Evolutionary conservation across 2,329 filamentous ascomycete genomes (phyloP).

Genomic region (Hysterium pulicare): DNA sequence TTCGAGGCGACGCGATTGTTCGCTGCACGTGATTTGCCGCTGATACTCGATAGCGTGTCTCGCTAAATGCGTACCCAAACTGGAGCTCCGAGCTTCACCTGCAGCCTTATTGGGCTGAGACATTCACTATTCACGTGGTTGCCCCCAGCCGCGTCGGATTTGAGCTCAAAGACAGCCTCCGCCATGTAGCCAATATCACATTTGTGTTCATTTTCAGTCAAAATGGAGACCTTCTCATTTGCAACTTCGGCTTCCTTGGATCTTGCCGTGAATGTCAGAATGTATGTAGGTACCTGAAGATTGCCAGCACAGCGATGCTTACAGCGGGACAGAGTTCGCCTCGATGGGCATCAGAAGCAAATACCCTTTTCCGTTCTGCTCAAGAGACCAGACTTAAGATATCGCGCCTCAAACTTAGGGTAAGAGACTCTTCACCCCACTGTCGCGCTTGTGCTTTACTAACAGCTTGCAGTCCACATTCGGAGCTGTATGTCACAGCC

Average conservation of each 20-base stretch:
- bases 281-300: conserved; percentile 46
- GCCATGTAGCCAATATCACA: too few relatives aligned
- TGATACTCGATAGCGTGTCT: too few relatives aligned
- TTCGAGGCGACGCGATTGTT: background rate
- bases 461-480: conserved; percentile 75
- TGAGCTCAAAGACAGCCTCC: too few relatives aligned
- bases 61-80: too few relatives aligned
- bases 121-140: too few relatives aligned
- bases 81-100: too few relatives aligned
- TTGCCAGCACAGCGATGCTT: conserved; percentile 7
- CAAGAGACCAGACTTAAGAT: conserved; percentile 73
- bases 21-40: too few relatives aligned
- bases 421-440: conserved; percentile 32
- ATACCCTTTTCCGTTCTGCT: conserved; percentile 75
- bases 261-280: conserved; percentile 63
- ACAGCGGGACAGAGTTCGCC: conserved; percentile 56
- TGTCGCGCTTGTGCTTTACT: conserved; percentile 17
- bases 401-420: conserved; percentile 83
- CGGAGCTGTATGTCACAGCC: conserved; percentile 87
- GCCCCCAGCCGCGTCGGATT: too few relatives aligned
- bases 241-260: conserved; percentile 82
- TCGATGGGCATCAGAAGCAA: conserved; percentile 75
- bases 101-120: too few relatives aligned
- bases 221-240: conserved; percentile 95
- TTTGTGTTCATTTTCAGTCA: too few relatives aligned